Base-by-base conservation (phyloP, 805 yeast genomes). In the Nakazawaea holstii region DNA sequence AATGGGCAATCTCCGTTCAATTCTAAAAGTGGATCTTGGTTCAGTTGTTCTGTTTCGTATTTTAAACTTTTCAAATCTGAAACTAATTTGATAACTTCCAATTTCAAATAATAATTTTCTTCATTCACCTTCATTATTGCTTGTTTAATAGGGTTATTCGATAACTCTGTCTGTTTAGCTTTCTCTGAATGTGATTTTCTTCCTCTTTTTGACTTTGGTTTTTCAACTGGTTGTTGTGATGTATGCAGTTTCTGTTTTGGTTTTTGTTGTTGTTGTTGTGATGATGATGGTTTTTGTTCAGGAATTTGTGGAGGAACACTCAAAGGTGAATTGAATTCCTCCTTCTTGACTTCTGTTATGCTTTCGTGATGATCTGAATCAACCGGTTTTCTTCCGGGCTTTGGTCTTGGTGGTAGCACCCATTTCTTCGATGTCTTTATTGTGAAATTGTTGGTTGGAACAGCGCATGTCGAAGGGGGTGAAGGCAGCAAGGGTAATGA, bases 331-430 rank as follows among this genome's bases (percentile, higher is more conserved):
- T 26, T 14, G n/a, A 36, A 31, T 31, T 7, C n/a, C 13, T 13
- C 17, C 17, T 14, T 41, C 9, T 43, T 30, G 31, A 28, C 17
- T 11, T 36, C 26, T n/a, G 37, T 8, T 7, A 24, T 28, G 15
- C 14, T 42, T 6, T 20, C 29, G 14, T 35, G 33, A 6, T 14
- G 42, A 28, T 36, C 46, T 9, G 39, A 13, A 17, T 37, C 52
- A 13, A 63, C 60, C 2, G 81, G 82, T 54, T 78, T 79, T 43
- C 82, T 66, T 17, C 86, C 87, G 0, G 87, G 86, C 54, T 86
- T 83, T 26, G 95, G 94, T 53, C 94, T 71, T 9, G 95, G 95
- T 2, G 95, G 95, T 29, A 86, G 67, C 7, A 84, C 90, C 91
- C 94, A 88, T 58, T 80, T 82, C 58, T 84, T 84, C 44, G 90